Conservation (phyloP, 768 basidiomycete species). For the Amanita rubescens region DNA sequence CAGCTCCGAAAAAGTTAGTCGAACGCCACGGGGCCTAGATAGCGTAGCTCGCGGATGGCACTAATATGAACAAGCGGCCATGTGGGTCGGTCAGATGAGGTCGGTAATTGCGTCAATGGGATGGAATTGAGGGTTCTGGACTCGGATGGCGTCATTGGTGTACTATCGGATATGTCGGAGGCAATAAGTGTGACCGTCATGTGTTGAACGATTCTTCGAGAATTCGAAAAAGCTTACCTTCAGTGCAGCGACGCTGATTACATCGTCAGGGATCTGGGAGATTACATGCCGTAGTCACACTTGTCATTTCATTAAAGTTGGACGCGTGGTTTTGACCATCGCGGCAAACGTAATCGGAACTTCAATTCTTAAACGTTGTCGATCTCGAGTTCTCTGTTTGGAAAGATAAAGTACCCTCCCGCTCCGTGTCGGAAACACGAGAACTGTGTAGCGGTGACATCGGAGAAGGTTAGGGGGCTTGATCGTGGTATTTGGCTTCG, state of each 20-base stretch:
- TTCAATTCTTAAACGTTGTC: conserved; percentile 1
- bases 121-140: neutral
- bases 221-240: neutral
- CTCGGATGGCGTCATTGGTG: neutral
- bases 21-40: neutral
- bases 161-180: neutral
- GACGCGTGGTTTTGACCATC: neutral
- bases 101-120: neutral
- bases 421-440: no score
- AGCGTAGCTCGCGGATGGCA: neutral
- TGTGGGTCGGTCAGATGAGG: neutral
- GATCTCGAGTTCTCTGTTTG: no score
- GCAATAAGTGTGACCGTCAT: neutral
- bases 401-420: no score
- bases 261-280: neutral
- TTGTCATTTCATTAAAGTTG: neutral
- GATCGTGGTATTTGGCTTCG: no score
- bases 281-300: neutral
- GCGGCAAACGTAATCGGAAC: neutral
- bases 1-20: neutral
- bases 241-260: neutral
- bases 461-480: no score
- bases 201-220: neutral
- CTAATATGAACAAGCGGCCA: neutral
- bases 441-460: no score